phyloP scores from a whole-genome alignment of 805 yeast genomes.

The Naumovozyma baii region DNA sequence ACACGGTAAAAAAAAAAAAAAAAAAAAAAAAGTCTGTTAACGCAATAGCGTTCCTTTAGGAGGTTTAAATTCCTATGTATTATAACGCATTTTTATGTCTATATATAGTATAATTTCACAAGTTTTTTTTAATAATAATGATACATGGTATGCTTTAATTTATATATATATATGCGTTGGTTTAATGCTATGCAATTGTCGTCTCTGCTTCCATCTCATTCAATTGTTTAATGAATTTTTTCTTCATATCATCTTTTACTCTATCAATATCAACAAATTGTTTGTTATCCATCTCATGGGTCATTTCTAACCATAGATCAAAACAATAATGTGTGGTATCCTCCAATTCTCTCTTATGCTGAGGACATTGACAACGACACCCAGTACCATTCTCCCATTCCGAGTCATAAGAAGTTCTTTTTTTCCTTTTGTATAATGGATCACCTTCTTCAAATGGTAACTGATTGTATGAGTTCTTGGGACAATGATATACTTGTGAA shows the following conservation, averaged over 20 bases:
- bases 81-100: no score
- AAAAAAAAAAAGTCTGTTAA: no score
- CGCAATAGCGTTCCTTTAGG: not conserved
- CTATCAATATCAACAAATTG: conserved; percentile 1
- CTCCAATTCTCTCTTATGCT: conserved; percentile 44
- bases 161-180: not conserved
- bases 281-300: conserved; percentile 1
- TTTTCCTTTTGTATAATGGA: conserved; percentile 11
- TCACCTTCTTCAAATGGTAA: conserved; percentile 31
- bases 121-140: no score
- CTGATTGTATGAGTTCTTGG: conserved; percentile 45
- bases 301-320: conserved; percentile 37
- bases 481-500: conserved; percentile 76
- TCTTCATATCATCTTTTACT: not conserved
- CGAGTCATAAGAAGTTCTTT: conserved; percentile 27
- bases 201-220: not conserved
- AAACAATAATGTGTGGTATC: conserved; percentile 45
- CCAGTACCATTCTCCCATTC: conserved; percentile 50
- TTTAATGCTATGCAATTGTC: not conserved
- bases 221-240: conserved; percentile 3
- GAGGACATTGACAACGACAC: conserved; percentile 79
- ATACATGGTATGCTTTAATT: not conserved
- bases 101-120: no score
- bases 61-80: not conserved
- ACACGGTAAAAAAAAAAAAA: no score